Evolutionary conservation across 75 land plant species (phyloP), one percentile per base, ranked within the genome.

Genomic region (Pinus tabuliformis): DNA sequence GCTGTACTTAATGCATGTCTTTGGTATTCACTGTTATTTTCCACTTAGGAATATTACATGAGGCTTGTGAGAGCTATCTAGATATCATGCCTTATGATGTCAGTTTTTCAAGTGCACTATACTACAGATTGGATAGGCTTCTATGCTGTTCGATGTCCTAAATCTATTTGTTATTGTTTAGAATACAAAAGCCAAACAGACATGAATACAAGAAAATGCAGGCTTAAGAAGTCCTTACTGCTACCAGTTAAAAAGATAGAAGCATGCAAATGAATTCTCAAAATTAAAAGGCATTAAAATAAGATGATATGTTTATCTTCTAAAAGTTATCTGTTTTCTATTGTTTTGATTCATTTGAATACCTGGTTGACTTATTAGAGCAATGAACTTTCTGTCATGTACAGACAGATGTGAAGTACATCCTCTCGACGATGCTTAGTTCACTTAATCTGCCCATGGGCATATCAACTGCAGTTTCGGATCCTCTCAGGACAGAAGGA

Each of bases 401-500:
- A 45, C 77, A 85, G 87, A 81, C 87, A 75, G 87, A 85, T 72
- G 57, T 85, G 64, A 75, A 83, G 57, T 85, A 56, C 70, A 52
- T 85, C 21, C 64, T 85, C 15, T 83, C 87, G 14, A 79, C 72
- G 7, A 62, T 85, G 30, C 65, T 85, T 13, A 57, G 65, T 75
- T 63, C 81, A 21, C 60, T 85, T 18, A 83, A 83, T 24, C 37
- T 85, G 22, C 86, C 87, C 42, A 66, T 85, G 42, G 66, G 33
- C 72, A 71, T 74, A 57, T 73, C 87, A 33, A 75, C 62, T 61
- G 3, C 37, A n/a, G 39, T 83, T 12, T 73, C 85, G 64, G 49
- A 74, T 20, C 58, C 45, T 61, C 42, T 17, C 61, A 58, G 75
- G 62, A 60, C 61, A 37, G 77, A 70, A 20, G 78, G 63, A 14